Percentiles rank a stretch among this genome's conserved stretches.
These are phyloP conservation scores for Aspergillus cavernicola DNA, from an alignment of 495 filamentous ascomycete genomes.

Conservation along the genomic window DNA sequence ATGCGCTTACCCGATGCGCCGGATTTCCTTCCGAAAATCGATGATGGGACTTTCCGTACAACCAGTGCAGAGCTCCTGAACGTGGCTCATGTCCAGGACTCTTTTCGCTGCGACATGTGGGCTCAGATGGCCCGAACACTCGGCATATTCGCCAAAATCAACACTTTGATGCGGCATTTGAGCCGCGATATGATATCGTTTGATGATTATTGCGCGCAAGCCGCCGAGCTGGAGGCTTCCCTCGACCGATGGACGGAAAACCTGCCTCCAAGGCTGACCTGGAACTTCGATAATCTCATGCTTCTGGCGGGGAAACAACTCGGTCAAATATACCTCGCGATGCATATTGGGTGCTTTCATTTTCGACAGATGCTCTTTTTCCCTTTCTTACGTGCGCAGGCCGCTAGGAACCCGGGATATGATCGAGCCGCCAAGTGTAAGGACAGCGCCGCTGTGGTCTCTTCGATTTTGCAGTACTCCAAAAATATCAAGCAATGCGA, in stretches of 20 bases:
- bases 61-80: slow-evolving; percentile 2
- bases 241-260: slow-evolving; percentile 16
- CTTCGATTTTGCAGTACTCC: slow-evolving; percentile 15
- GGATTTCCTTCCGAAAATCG: slow-evolving; percentile 12
- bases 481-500: slow-evolving; percentile 17
- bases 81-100: background rate
- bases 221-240: slow-evolving; percentile 2
- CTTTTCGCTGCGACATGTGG: slow-evolving; percentile 20
- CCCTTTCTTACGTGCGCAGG: slow-evolving; percentile 19
- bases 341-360: slow-evolving; percentile 26
- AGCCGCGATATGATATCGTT: slow-evolving; percentile 17
- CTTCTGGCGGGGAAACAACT: slow-evolving; percentile 12
- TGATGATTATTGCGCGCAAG: slow-evolving; percentile 16
- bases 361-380: slow-evolving; percentile 28
- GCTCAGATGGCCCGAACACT: slow-evolving; percentile 23
- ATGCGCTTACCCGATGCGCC: background rate
- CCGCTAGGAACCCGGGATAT: background rate
- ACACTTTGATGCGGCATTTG: slow-evolving; percentile 12
- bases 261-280: slow-evolving; percentile 13
- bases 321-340: slow-evolving; percentile 21
- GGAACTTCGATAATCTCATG: slow-evolving; percentile 15
- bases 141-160: slow-evolving; percentile 19
- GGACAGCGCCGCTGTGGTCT: slow-evolving; percentile 15
- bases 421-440: slow-evolving; percentile 17
- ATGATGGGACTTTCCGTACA: slow-evolving; percentile 19